Conservation (phyloP, 306 rosid genomes). For the Dalbergia oliveri region DNA sequence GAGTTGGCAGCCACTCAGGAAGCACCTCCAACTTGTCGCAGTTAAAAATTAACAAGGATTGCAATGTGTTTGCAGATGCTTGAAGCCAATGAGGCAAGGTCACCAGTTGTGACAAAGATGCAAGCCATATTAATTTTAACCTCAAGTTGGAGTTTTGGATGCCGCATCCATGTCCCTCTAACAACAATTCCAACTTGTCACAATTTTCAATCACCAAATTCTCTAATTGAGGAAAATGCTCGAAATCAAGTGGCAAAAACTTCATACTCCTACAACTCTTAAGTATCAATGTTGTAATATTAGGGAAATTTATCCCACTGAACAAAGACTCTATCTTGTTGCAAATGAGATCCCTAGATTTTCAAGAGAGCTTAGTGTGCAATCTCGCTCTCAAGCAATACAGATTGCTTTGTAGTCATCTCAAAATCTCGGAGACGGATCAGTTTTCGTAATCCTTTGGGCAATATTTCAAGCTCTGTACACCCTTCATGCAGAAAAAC, state of each 20-base stretch:
- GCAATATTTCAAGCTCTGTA: not conserved
- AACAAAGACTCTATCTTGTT: not conserved
- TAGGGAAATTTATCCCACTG: not conserved
- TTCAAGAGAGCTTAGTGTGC: not conserved
- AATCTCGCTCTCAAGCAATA: conserved; percentile 4
- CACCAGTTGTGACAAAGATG: not conserved
- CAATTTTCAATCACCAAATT: not conserved
- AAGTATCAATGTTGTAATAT: not conserved
- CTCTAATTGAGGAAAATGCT: conserved; percentile 6
- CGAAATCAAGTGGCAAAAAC: conserved; percentile 5
- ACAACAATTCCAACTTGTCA: not conserved
- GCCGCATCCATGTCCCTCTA: not conserved
- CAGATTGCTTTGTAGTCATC: not conserved
- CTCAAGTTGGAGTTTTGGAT: no score
- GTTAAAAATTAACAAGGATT: not conserved
- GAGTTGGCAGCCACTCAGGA: not conserved
- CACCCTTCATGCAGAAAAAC: not conserved
- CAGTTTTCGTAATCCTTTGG: not conserved
- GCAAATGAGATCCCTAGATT: not conserved
- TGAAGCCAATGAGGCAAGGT: not conserved
- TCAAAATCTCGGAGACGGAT: not conserved
- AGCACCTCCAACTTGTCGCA: not conserved
- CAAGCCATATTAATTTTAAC: not conserved
- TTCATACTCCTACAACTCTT: not conserved
- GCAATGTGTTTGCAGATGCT: not conserved